Percentiles rank a stretch among this genome's conserved stretches.
Evolutionary conservation across 2,329 filamentous ascomycete species (phyloP).

Genomic region (Achaetomium macrosporum): DNA sequence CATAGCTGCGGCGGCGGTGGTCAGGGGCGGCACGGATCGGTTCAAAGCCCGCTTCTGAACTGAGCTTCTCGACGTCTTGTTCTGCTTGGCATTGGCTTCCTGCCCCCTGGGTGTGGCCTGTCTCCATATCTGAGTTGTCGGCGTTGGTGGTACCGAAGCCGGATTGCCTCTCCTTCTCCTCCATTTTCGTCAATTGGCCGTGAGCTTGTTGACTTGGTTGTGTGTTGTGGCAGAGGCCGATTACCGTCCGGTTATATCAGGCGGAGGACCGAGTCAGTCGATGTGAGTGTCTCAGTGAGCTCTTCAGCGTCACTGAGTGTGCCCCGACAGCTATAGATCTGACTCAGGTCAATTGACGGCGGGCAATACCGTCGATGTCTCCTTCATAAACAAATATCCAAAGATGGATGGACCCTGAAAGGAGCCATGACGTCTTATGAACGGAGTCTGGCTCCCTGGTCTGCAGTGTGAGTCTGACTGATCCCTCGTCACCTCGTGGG

Average conservation of each 20-base stretch:
- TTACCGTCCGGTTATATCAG: background rate
- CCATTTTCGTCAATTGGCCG: background rate
- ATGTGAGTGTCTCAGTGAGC: background rate
- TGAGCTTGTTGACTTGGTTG: background rate
- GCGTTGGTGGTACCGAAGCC: background rate
- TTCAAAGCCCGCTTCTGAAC: constrained; percentile 15
- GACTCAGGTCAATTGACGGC: background rate
- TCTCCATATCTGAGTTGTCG: background rate
- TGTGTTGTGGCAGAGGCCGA: background rate
- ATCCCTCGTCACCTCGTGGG: background rate
- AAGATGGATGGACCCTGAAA: background rate
- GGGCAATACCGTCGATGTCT: background rate
- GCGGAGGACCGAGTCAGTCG: background rate
- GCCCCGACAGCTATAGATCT: background rate
- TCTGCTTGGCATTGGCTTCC: background rate
- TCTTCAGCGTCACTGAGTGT: background rate
- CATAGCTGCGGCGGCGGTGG: constrained; percentile 9
- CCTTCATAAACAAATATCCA: background rate
- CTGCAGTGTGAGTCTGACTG: background rate
- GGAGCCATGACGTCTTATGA: background rate
- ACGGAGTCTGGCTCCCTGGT: too few species aligned
- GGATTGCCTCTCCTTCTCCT: background rate
- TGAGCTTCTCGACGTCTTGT: background rate
- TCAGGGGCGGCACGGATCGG: constrained; percentile 22
- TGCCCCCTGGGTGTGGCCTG: background rate